Evolutionary conservation across 2,329 filamentous ascomycete species (phyloP), one percentile per base, ranked within the genome.

Genomic region (Aspergillus brasiliensis): DNA sequence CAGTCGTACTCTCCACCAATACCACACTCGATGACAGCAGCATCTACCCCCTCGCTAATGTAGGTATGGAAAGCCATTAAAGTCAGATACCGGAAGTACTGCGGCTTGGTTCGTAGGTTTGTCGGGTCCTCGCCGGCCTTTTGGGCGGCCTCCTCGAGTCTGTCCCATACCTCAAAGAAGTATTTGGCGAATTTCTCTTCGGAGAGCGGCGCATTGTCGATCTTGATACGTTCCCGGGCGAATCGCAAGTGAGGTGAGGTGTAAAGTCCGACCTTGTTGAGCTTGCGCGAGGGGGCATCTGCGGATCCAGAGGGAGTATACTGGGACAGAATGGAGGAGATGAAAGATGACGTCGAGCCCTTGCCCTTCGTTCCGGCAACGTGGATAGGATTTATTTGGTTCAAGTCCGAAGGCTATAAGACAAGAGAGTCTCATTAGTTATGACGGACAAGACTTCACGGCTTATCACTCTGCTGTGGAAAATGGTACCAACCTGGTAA

Each of bases 351-450:
- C 0, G 92, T 92, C 2, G 91, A 95, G 42, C 93, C 93, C 75
- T 97, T 98, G 61, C 94, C 94, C 75, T 97, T 98, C 4, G 93
- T 97, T 11, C 94, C 94, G 1, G 94, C 91, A 48, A 98, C 87
- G 73, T 98, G 94, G 62, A 98, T 86, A 65, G 83, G 79, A 60
- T 84, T 88, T 62, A 89, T 71, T 8, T 72, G 77, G 63, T 87
- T 80, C 66, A 89, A 82, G 60, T 88, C 85, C 13, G 83, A 82
- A 17, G 87, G 85, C 86, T 89, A 69, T 49, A 56, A 13, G 31
- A 10, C 11, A 37, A n/a, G 47, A 54, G 17, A 5, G 25, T 21
- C 15, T 10, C 7, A 8, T 65, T 51, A 65, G 60, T 31, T 15
- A 46, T 49, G 28, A 8, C 44, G 27, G 44, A 48, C 15, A 2